A percentile compares a stretch with the other conserved stretches of the same genome.
Evolutionary conservation across 257 asterid species (phyloP).

Genomic region (Rhazya stricta): DNA sequence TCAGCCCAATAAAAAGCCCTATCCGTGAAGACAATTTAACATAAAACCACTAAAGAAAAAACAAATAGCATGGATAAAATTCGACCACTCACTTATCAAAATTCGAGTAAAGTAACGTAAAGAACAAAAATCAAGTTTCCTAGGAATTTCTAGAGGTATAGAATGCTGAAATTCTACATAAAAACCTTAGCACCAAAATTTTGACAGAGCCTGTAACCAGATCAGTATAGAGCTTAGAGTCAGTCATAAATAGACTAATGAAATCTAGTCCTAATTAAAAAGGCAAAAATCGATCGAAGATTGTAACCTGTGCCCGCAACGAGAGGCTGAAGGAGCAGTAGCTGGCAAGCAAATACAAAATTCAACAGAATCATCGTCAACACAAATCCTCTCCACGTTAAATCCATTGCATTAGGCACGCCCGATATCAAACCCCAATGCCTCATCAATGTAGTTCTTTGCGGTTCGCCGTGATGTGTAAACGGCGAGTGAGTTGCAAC

Average conservation of each 20-base stretch:
- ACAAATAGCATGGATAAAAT: not conserved
- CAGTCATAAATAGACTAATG: not conserved
- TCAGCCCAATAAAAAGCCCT: not conserved
- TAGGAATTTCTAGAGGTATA: not conserved
- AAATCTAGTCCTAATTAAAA: not conserved
- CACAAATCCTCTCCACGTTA: conserved; percentile 56
- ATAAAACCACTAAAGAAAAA: not conserved
- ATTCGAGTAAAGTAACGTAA: not conserved
- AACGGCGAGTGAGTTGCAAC: not conserved
- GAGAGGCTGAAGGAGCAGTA: conserved; percentile 73
- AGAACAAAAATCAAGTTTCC: not conserved
- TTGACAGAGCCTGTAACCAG: not conserved
- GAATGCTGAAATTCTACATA: too few species aligned
- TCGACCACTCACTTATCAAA: not conserved
- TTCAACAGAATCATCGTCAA: conserved; percentile 45
- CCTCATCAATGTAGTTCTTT: conserved; percentile 26
- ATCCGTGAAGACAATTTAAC: not conserved
- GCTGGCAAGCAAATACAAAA: conserved; percentile 70
- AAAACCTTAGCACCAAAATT: not conserved
- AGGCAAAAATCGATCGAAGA: not conserved
- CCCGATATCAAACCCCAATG: conserved; percentile 34
- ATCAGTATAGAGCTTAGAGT: not conserved
- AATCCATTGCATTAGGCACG: conserved; percentile 27
- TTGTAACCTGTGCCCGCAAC: conserved; percentile 59
- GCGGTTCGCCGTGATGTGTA: not conserved